phyloP scores from a whole-genome alignment of 441 rosid genomes.

The Brassica hybrid region DNA sequence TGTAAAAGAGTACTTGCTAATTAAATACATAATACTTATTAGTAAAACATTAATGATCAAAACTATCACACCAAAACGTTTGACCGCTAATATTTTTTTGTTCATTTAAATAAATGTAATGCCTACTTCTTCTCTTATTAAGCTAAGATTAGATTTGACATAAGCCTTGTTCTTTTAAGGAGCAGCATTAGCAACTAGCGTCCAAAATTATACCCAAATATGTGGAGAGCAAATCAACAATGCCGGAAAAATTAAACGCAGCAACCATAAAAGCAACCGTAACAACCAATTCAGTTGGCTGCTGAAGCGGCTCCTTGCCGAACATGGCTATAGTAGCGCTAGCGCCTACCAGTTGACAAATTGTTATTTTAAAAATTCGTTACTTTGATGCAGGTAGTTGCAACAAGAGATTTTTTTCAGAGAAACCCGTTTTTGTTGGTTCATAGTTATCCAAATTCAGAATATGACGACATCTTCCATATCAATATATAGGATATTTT shows the following conservation, averaged over 20 bases:
- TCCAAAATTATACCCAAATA: no score
- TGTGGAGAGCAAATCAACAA: no score
- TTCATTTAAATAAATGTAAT: neutral
- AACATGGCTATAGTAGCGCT: neutral
- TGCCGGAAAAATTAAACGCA: no score
- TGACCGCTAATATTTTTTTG: conserved; percentile 19
- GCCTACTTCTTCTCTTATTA: neutral
- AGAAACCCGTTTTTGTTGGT: neutral
- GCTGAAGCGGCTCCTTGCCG: no score
- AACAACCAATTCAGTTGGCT: no score
- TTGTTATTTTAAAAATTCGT: neutral
- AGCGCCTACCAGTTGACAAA: neutral
- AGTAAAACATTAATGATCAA: conserved; percentile 14
- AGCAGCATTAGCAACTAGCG: no score
- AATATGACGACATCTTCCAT: neutral
- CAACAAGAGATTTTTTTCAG: neutral
- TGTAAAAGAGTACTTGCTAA: conserved; percentile 20
- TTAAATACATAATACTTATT: neutral
- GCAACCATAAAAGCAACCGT: no score
- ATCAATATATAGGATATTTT: neutral
- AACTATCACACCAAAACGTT: conserved; percentile 39
- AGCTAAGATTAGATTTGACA: neutral
- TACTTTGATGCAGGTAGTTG: neutral
- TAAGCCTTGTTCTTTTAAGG: neutral
- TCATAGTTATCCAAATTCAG: neutral